These are phyloP conservation scores for Aspergillus aculeatinus DNA, from an alignment of 2,329 filamentous ascomycete species.

Conservation along the genomic window DNA sequence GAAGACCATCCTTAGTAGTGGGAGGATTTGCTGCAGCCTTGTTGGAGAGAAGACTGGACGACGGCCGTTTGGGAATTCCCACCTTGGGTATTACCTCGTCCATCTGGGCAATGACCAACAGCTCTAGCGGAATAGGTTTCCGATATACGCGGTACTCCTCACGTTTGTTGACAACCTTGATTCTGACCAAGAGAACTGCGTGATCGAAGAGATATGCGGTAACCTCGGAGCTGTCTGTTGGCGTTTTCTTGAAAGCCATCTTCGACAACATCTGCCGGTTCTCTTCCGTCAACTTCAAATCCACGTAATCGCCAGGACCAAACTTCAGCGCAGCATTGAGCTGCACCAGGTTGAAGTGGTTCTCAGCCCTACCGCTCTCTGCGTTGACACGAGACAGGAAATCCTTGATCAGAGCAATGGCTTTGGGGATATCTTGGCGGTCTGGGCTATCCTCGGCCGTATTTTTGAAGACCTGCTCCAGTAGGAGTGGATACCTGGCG, in stretches of 20 bases:
- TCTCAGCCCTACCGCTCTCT: conserved; percentile 95
- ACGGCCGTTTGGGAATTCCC: conserved; percentile 80
- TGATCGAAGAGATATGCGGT: conserved; percentile 96
- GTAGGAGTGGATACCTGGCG: conserved; percentile 85
- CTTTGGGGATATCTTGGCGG: conserved; percentile 87
- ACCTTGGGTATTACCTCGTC: conserved; percentile 84
- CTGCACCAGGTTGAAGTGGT: conserved; percentile 91
- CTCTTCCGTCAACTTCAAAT: conserved; percentile 91
- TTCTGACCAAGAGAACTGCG: conserved; percentile 83
- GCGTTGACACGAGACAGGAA: conserved; percentile 86
- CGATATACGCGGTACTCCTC: conserved; percentile 95
- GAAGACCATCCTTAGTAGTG: conserved; percentile 72
- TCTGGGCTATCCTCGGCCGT: conserved; percentile 87
- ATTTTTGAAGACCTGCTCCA: conserved; percentile 90
- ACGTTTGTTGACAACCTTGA: conserved; percentile 87
- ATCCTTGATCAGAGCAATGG: conserved; percentile 80
- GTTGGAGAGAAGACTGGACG: conserved; percentile 74
- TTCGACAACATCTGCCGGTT: conserved; percentile 92
- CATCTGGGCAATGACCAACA: conserved; percentile 94
- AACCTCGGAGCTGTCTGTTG: conserved; percentile 84
- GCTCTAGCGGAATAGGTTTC: conserved; percentile 89
- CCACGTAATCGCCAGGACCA: conserved; percentile 83
- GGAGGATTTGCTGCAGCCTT: conserved; percentile 53
- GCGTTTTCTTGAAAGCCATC: conserved; percentile 86
- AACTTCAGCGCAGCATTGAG: conserved; percentile 91